Evolutionary conservation across 257 asterid genomes (phyloP), one percentile per base, ranked within the genome.

Genomic region (Ajuga chamaepitys): DNA sequence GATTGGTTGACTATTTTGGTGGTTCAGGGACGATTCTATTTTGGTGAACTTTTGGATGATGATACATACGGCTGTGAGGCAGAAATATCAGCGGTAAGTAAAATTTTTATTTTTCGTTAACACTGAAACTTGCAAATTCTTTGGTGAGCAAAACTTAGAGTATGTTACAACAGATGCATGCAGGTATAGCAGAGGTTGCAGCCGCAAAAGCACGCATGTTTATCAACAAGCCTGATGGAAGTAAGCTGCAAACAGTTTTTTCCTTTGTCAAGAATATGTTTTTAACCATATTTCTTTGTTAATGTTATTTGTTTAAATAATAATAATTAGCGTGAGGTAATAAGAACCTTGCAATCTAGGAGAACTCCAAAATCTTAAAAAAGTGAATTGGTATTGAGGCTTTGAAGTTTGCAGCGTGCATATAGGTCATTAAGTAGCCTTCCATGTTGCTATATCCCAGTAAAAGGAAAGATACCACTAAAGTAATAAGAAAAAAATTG

Each of bases 191-290:
- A 28, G 99, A 94, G 77, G 99, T 94, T 48, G 99, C 99, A 26
- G 99, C 99, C 22, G 99, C 99, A 20, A 94, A 94, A 85, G 95
- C 99, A 11, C 87, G 99, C 64, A 94, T 94, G 99, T 94, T 94
- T 75, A 62, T 85, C 47, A 88, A 90, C 85, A 90, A 94, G 73
- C 99, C 99, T 45, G 95, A 94, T 79, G 99, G 99, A 85, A 94
- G 99, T 93, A 83, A 66, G 97, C 77, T 18, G 5, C 48, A 6
- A 40, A 10, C 28, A 2, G 35, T 59, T 50, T 18, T 67, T 37
- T 21, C 35, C 51, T 62, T 17, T 46, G 60, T 40, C 34, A 37
- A 61, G 34, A 21, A 58, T 51, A 18, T 24, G 24, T 58, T 26
- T 63, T 37, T n/a, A n/a, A n/a, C n/a, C n/a, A n/a, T n/a, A n/a